Evolutionary conservation across 108 stramenopile genomes (phyloP), one percentile per base, ranked within the genome.

Genomic region (Asterionellopsis glacialis): DNA sequence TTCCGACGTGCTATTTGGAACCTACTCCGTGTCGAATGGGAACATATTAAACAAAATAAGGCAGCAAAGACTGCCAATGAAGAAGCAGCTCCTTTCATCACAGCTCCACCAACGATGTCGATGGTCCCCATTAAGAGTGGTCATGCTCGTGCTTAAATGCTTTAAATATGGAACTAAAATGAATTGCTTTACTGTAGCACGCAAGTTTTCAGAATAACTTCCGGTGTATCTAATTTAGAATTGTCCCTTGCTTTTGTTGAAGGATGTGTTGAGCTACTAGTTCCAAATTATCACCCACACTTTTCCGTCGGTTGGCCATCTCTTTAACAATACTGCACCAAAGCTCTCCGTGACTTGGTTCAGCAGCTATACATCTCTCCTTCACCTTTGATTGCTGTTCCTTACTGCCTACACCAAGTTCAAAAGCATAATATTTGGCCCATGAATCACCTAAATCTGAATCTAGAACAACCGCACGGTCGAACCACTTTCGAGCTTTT

Each of bases 401-500:
- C 21, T 71, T 70, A 9, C 68, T 87, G 4, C 94, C 94, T 43
- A 59, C 53, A 43, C 77, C 80, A 19, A 81, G 64, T 70, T 96
- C 95, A 67, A 96, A 97, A 13, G 76, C 82, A 68, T 91, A 96
- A 62, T 81, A 95, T 22, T 79, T 80, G 5, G 87, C 96, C 96
- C 96, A 99, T 3, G 91, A 80, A 70, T 99, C 98, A 14, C 98
- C 98, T 9, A 80, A 55, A 53, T 91, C 90, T 15, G 94, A 80
- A 61, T 96, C 80, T 40, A 99, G 64, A 5, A 88, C 61, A 5
- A 90, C 81, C 0, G 97, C 95, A n/a, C 96, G 81, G 28, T 93
- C 82, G 63, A 95, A 95, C 96, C 97, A 99, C 65, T 96, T 98
- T 16, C 95, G 78, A 21, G 96, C 97, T 84, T 99, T 99, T 50